Evolutionary conservation across 2,329 filamentous ascomycete genomes (phyloP).

Genomic region (Penicillium expansum): DNA sequence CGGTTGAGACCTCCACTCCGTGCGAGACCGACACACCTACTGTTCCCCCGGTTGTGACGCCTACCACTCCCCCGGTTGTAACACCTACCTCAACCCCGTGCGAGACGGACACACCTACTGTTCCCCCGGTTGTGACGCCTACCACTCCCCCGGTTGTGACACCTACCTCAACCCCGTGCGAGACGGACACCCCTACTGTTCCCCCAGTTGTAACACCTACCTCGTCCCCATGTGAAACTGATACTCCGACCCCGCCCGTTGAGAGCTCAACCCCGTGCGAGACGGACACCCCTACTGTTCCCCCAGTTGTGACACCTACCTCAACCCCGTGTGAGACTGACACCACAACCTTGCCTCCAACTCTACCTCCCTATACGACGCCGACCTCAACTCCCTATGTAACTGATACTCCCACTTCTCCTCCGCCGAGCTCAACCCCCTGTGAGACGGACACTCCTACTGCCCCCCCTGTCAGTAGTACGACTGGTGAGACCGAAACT

Average conservation of each 20-base stretch:
- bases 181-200: too few species aligned
- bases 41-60: not conserved
- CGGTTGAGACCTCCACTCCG: not conserved
- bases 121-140: too few species aligned
- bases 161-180: not conserved
- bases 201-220: too few species aligned
- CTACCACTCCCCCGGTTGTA: not conserved
- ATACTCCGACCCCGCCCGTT: not conserved
- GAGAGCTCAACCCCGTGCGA: not conserved
- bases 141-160: not conserved
- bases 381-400: slow-evolving; percentile 3
- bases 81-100: not conserved
- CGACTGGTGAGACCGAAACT: slow-evolving; percentile 3
- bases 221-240: too few species aligned
- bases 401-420: not conserved
- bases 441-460: slow-evolving; percentile 8
- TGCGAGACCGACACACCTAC: slow-evolving; percentile 5
- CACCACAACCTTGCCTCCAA: not conserved
- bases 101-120: too few species aligned
- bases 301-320: not conserved
- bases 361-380: not conserved
- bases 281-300: not conserved
- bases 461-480: not conserved
- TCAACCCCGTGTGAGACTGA: not conserved
- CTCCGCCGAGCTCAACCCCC: slow-evolving; percentile 5